Percentiles rank a stretch among this genome's conserved stretches.
These are phyloP conservation scores for Plenodomus lindquistii DNA, from an alignment of 2,329 filamentous ascomycete species.

Conservation along the genomic window DNA sequence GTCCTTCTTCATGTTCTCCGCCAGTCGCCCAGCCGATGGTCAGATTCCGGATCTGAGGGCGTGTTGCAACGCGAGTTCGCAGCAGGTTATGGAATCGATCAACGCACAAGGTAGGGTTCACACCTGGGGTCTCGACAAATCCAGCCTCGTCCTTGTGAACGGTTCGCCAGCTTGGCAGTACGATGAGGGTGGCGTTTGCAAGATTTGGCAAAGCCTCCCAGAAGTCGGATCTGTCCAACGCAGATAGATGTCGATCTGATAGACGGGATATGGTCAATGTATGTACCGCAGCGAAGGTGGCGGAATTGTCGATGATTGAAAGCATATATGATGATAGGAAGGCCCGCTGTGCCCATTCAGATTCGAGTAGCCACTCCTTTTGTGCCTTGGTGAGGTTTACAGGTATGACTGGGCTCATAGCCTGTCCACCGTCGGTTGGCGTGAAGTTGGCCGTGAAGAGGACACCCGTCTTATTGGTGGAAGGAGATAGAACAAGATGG, in stretches of 20 bases:
- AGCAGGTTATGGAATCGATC: constrained; percentile 59
- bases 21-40: constrained; percentile 70
- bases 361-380: constrained; percentile 69
- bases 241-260: constrained; percentile 62
- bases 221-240: constrained; percentile 61
- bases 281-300: constrained; percentile 58
- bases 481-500: constrained; percentile 17
- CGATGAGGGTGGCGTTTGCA: constrained; percentile 59
- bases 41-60: constrained; percentile 59
- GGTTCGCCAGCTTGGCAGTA: constrained; percentile 69
- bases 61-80: constrained; percentile 52
- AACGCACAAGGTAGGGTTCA: constrained; percentile 59
- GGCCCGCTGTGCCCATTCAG: constrained; percentile 69
- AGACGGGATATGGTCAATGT: constrained; percentile 67
- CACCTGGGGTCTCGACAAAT: constrained; percentile 53
- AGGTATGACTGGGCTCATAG: constrained; percentile 53
- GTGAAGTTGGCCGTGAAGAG: constrained; percentile 38
- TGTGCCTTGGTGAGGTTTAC: constrained; percentile 63
- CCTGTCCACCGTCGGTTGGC: constrained; percentile 27
- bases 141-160: constrained; percentile 58
- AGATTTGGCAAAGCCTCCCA: constrained; percentile 64
- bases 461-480: constrained; percentile 28
- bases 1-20: constrained; percentile 67
- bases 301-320: constrained; percentile 63
- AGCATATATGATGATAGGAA: constrained; percentile 71